Base-by-base conservation (phyloP, 345 rosid genomes). In the Populus pruinosa region DNA sequence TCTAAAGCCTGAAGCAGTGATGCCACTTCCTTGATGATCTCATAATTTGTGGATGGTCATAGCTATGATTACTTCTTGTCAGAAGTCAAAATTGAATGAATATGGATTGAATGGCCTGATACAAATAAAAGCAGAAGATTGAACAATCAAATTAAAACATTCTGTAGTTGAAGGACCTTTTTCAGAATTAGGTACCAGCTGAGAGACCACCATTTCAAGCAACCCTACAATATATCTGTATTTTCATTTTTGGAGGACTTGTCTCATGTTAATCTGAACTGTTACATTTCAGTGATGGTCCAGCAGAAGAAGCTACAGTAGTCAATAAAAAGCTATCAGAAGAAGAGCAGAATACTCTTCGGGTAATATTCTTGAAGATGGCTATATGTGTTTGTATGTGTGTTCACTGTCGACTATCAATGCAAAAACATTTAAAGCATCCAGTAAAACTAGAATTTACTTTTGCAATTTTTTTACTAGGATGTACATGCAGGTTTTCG, bases 281-380 rank as follows among this genome's bases (percentile, higher is more conserved):
- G 66, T 73, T 77, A 18, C 61, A 49, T 83, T 79, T 79, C 84
- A 93, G 97, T 81, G 88, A 82, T 38, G 83, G 81, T 72, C 87
- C 92, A 76, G 70, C 86, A 5, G 88, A 87, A 77, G 87, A 87
- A 78, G 84, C 89, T 49, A 33, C 77, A 16, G 86, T 85, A 71
- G 87, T 87, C 31, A 87, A 85, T 62, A 89, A 87, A 65, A 82
- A 87, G 83, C 84, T 95, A 38, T 84, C 99, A n/a, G 89, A 86
- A 23, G 92, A 92, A 80, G 93, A 92, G 85, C 91, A 85, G 86
- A 77, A 81, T 80, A 80, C 86, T 69, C 93, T 93, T 84, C 88
- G 90, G 97, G 98, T 93, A 83, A 23, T 44, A 33, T 56, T 74
- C 65, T 55, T 36, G 17, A 47, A 47, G 50, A 47, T 47, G 50